Base-by-base conservation (phyloP, 192 early-diverging fungal genomes). In the Podila horticola region DNA sequence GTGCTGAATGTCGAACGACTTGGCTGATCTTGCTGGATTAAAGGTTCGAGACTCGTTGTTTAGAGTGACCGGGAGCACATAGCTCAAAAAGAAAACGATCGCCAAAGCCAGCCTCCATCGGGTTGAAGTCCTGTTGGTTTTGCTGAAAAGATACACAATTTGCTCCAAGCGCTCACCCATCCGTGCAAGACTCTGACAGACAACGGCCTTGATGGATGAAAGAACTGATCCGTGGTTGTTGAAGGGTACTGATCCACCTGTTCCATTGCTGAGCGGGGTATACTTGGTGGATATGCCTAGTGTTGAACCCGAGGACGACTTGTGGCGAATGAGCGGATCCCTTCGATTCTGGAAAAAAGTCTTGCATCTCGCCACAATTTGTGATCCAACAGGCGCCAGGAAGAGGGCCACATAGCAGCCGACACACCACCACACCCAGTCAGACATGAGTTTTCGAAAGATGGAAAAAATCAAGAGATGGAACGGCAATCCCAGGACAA, bases 401-500 rank as follows among this genome's bases (percentile, higher is more conserved):
- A 62, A 58, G n/a, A 79, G 26, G 52, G 58, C 33, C 1, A 62
- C 64, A 20, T 79, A 79, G 28, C 65, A 72, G 13, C 76, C 70
- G 45, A 68, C 20, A 28, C 70, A 73, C 77, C 77, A 81, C 66
- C 29, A 65, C 1, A 81, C 12, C 77, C 77, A 81, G 8, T 69
- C 66, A 36, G 12, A 26, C 77, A 81, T 81, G 52, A 81, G 19
- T 49, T 45, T 72, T 58, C 72, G 72, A 61, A 81, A 81, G 38
- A 81, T 81, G 36, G 71, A 72, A 69, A 81, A 81, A 45, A 81
- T 73, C 62, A 81, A 65, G n/a, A 81, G 71, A 57, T 81, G 77
- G 38, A 81, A 73, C 8, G 77, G 77, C 13, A 81, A 49, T 24
- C 71, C 77, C 10, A 81, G 55, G 7, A 81, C 33, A 15, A 59